Evolutionary conservation across 257 asterid genomes (phyloP), one percentile per base, ranked within the genome.

Genomic region (Nicotiana undulata): DNA sequence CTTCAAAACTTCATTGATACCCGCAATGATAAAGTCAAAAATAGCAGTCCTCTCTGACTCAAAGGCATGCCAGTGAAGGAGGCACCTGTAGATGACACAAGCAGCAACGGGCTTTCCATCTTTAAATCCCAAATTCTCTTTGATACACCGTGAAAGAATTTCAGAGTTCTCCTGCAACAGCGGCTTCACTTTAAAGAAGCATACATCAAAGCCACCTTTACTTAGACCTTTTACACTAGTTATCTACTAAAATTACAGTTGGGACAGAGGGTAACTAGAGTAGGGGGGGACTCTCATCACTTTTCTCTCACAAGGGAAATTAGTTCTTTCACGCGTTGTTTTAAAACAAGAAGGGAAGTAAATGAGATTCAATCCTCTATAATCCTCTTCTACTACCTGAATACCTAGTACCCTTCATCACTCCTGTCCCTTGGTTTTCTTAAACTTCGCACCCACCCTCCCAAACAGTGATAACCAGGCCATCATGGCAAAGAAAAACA

Each of bases 61-160:
- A 82, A 96, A 96, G 85, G 97, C 93, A 86, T 89, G 97, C 98
- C 99, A 96, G 65, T 92, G 99, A 65, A 91, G 85, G 77, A 96
- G 99, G 90, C 98, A 94, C 83, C 93, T 92, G 83, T 92, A 96
- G 85, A 96, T 92, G 85, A 96, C 93, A 84, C 97, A 92, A 55
- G 98, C 98, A 79, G 98, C 98, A 67, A 92, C 84, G 17, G 99
- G 98, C 81, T 90, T 96, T 82, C 98, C 98, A 87, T 92, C 96
- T 83, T 91, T 89, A 88, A 94, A 96, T 76, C 95, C 98, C 93
- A 94, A 82, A 75, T 89, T 91, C 84, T 92, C 97, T 87, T 92
- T 94, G 56, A 94, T 94, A 86, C 99, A 96, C 74, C 94, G 93
- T 40, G 93, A 89, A 75, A 96, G 91, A 85, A 96, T 85, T 82